Conservation (phyloP, 169 alveolate species). For the Cryptosporidium felis region DNA sequence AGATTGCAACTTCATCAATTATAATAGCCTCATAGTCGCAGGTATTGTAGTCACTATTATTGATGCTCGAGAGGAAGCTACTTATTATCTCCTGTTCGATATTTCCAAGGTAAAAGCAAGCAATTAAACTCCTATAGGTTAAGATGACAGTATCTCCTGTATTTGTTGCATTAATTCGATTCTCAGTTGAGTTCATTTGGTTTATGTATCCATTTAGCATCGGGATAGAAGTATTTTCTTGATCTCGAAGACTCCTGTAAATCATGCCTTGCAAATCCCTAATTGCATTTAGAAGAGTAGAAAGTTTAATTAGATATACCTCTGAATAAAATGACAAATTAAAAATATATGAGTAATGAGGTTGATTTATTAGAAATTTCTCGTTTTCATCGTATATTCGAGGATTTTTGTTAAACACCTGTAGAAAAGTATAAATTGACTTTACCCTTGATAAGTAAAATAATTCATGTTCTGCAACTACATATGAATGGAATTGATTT, state of each 20-base stretch:
- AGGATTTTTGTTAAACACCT: neutral
- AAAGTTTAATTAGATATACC: neutral
- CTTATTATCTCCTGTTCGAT: neutral
- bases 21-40: neutral
- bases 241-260: too few relatives aligned
- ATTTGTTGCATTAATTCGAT: too few relatives aligned
- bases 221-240: too few relatives aligned
- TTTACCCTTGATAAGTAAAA: neutral
- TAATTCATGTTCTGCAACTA: constrained; percentile 36
- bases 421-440: neutral
- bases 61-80: neutral
- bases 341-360: neutral
- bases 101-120: neutral
- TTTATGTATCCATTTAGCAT: too few relatives aligned
- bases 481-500: neutral
- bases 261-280: neutral
- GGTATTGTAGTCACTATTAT: neutral
- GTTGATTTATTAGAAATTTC: neutral
- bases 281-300: neutral
- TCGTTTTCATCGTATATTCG: too few relatives aligned
- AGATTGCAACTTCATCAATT: neutral
- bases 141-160: neutral
- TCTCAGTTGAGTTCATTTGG: too few relatives aligned
- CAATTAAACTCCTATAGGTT: constrained; percentile 21
- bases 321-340: neutral